Evolutionary conservation across 106 monocot genomes (phyloP).

Genomic region (Narthecium ossifragum): DNA sequence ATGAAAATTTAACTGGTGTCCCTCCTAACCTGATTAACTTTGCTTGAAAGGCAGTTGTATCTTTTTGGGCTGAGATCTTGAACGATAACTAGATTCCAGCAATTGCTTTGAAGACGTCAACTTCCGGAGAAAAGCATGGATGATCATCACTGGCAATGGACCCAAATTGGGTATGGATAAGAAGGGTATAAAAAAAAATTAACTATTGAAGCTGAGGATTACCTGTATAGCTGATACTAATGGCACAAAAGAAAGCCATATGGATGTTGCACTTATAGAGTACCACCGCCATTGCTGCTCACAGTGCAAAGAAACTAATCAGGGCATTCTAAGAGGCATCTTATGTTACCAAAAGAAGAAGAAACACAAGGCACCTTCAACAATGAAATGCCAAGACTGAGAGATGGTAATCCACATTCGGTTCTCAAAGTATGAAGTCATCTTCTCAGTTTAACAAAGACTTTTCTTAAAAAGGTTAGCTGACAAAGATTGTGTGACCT

Average conservation of each 20-base stretch:
- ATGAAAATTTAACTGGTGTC: too few relatives aligned
- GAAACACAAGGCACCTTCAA: background rate
- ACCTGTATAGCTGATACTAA: constrained; percentile 56
- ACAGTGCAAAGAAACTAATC: background rate
- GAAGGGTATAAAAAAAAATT: background rate
- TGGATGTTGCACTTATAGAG: constrained; percentile 60
- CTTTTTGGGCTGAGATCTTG: background rate
- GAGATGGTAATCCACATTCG: too few relatives aligned
- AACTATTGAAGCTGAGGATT: background rate
- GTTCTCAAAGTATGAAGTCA: background rate
- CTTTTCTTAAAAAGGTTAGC: too few relatives aligned
- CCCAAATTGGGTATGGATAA: background rate
- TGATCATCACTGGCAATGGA: constrained; percentile 38
- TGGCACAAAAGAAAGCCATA: constrained; percentile 34
- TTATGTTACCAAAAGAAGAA: background rate
- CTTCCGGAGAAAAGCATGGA: constrained; percentile 69
- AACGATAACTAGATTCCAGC: background rate
- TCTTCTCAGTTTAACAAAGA: too few relatives aligned
- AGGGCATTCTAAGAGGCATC: background rate
- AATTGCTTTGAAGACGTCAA: constrained; percentile 37
- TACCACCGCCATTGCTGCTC: constrained; percentile 33
- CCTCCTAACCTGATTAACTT: too few relatives aligned
- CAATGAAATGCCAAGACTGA: too few relatives aligned
- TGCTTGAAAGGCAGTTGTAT: background rate
- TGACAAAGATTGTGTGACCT: too few relatives aligned